A percentile compares a stretch with the other conserved stretches of the same genome.
These are phyloP conservation scores for Fraxinus sp. DNA, from an alignment of 305 asterid species.

Conservation along the genomic window DNA sequence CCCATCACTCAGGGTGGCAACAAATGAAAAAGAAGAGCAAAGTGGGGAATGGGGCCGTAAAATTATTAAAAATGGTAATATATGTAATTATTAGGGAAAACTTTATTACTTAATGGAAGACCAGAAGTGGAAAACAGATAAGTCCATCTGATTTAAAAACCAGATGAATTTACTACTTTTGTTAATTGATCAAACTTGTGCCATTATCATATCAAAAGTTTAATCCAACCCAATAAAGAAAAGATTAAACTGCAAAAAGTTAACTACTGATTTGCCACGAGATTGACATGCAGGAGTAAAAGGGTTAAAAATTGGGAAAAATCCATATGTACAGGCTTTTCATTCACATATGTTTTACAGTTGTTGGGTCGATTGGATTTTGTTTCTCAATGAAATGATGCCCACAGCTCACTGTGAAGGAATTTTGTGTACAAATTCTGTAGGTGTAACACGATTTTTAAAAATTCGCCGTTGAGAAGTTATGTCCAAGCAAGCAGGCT, in stretches of 20 bases:
- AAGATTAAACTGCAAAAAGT: constrained; percentile 8
- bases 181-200: not conserved
- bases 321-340: no score
- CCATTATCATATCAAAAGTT: not conserved
- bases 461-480: not conserved
- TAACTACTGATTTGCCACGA: constrained; percentile 5
- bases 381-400: no score
- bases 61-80: constrained; percentile 1
- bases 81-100: constrained; percentile 26
- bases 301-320: not conserved
- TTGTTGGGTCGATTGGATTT: no score
- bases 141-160: constrained; percentile 5
- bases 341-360: no score
- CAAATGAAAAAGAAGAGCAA: not conserved
- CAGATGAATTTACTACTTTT: not conserved
- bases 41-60: not conserved
- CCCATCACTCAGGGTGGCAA: not conserved
- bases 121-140: constrained; percentile 26
- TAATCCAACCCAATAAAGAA: not conserved
- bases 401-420: no score
- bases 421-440: no score
- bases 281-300: not conserved
- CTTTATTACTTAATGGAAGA: constrained; percentile 15
- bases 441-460: no score
- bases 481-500: not conserved